A percentile compares a stretch with the other conserved stretches of the same genome.
Evolutionary conservation across 805 yeast species (phyloP).

Genomic region (Brettanomyces anomalus): DNA sequence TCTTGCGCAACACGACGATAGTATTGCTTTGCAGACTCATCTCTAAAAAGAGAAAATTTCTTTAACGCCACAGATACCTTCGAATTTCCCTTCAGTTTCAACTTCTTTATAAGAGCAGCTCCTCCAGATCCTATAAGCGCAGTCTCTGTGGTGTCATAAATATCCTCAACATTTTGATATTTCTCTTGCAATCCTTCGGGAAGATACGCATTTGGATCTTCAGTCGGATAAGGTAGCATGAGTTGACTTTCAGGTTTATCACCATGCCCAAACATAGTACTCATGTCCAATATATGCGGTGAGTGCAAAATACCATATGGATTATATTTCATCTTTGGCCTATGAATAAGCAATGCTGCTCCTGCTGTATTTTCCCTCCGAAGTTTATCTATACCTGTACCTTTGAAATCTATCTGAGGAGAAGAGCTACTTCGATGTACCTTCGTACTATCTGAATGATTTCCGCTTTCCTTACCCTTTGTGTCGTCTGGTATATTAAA

Average conservation of each 20-base stretch:
- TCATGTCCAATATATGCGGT: conserved; percentile 19
- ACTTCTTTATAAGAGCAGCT: conserved; percentile 52
- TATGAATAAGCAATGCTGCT: neutral
- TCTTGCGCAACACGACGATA: conserved; percentile 59
- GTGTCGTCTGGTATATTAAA: neutral
- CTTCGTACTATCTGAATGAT: neutral
- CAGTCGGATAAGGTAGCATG: conserved; percentile 49
- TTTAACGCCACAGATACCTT: conserved; percentile 54
- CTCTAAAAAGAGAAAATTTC: conserved; percentile 43
- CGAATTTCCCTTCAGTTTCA: conserved; percentile 24
- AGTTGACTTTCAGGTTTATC: conserved; percentile 25
- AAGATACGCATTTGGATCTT: conserved; percentile 54
- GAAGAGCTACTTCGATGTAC: neutral
- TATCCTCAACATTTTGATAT: conserved; percentile 41
- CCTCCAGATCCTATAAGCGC: conserved; percentile 59
- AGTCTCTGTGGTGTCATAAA: conserved; percentile 38
- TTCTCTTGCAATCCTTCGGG: conserved; percentile 46
- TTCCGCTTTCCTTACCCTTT: neutral
- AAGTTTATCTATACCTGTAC: neutral
- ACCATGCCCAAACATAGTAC: conserved; percentile 19
- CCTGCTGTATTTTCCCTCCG: neutral
- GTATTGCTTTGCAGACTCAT: conserved; percentile 43
- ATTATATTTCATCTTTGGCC: conserved; percentile 42
- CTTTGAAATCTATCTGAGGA: neutral
- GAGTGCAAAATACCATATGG: conserved; percentile 48